Base-by-base conservation (phyloP, 2,329 filamentous ascomycete species). In the Sporothrix phasma region DNA sequence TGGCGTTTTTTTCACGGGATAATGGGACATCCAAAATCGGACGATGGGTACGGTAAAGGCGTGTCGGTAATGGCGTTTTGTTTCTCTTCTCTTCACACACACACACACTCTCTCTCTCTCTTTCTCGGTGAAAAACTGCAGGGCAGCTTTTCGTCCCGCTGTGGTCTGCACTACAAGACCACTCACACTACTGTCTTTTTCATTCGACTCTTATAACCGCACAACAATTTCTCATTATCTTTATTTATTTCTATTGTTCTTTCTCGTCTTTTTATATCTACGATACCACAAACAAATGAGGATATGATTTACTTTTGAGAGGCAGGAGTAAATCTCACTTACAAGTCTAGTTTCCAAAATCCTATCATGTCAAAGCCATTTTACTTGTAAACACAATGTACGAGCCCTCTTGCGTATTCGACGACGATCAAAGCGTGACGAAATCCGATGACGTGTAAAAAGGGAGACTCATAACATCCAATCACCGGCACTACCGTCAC, bases 231-330 rank as follows among this genome's bases (percentile, higher is more conserved):
- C 58, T 61, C n/a, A 15, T 4, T 8, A 34, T 39, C 58, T n/a
- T 61, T 61, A 47, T 41, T 61, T 15, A 11, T n/a, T 11, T 29
- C 43, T 39, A 10, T 17, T 51, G 11, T 58, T 56, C 3, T 45
- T 31, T 39, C 26, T 8, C 11, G 22, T 17, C 5, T 10, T 19
- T 34, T 37, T 61, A 24, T 61, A 47, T 29, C 59, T 19, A 61
- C 59, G 59, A 61, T 61, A 61, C 59, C 45, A 61, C 34, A 46
- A 59, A 37, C 54, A 60, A 60, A 60, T 41, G 59, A 61, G 45
- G 45, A 61, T 31, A 61, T 51, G 59, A 61, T 31, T 34, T 58
- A 29, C 24, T 59, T 19, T 31, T 45, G 43, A 49, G 43, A 49
- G 45, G 59, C 43, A 51, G 45, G 59, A 51, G 24, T 24, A 39